phyloP scores from a whole-genome alignment of 352 stramenopile species.

The Phytophthora ohioensis region DNA sequence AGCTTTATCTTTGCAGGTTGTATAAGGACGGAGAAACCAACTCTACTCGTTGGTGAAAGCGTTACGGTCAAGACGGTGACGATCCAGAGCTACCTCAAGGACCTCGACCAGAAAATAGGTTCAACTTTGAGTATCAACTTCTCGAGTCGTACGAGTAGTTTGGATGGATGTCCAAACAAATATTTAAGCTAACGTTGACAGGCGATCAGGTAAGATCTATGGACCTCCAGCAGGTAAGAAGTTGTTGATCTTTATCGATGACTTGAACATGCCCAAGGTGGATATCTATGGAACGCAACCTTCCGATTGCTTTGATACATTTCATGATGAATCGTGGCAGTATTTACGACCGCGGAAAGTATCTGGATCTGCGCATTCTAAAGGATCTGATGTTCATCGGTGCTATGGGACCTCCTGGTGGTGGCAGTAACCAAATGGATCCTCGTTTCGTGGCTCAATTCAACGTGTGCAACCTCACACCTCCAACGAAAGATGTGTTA shows the following conservation, averaged over 20 bases:
- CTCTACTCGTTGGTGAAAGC: conserved; percentile 95
- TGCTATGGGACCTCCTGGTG: conserved; percentile 95
- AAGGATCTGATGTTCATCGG: conserved; percentile 95
- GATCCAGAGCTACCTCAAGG: conserved; percentile 94
- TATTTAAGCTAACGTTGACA: conserved; percentile 96
- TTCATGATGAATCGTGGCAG: conserved; percentile 93
- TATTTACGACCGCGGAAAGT: conserved; percentile 96
- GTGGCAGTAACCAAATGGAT: conserved; percentile 94
- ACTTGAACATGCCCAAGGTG: conserved; percentile 98
- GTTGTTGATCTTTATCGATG: conserved; percentile 95
- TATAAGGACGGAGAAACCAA: conserved; percentile 88
- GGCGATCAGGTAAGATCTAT: conserved; percentile 95
- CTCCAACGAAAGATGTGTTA: conserved; percentile 87
- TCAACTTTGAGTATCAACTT: conserved; percentile 93
- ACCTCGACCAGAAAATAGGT: conserved; percentile 75
- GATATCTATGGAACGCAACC: conserved; percentile 96
- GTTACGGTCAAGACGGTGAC: conserved; percentile 97
- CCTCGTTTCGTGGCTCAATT: conserved; percentile 95
- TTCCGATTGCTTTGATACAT: conserved; percentile 95
- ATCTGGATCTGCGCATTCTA: conserved; percentile 87
- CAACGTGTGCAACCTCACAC: conserved; percentile 96
- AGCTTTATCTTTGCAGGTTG: conserved; percentile 90
- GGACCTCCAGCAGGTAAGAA: conserved; percentile 94
- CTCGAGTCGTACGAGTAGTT: conserved; percentile 92
- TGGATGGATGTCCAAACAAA: conserved; percentile 96